phyloP scores from a whole-genome alignment of 495 filamentous ascomycete species.

The Neurospora tetrasperma region DNA sequence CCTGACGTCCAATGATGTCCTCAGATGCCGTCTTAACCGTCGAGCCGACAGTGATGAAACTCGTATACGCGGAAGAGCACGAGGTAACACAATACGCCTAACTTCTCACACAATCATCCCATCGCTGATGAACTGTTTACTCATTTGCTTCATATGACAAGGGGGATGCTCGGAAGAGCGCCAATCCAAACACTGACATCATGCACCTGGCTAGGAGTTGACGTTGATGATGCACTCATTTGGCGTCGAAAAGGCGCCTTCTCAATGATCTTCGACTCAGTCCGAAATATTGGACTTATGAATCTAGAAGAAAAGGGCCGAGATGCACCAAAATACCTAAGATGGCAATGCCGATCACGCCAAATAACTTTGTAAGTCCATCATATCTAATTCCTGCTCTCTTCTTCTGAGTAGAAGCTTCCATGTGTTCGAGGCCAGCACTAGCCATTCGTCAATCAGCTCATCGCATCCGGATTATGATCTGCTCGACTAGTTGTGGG shows the following conservation, averaged over 20 bases:
- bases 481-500: slow-evolving; percentile 18
- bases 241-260: neutral
- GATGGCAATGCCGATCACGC: neutral
- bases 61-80: neutral
- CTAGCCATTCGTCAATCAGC: neutral
- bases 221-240: neutral
- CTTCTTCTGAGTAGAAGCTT: neutral
- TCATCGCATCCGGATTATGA: neutral
- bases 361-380: neutral
- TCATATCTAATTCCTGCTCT: neutral
- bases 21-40: neutral
- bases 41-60: neutral
- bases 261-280: neutral
- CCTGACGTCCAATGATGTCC: neutral
- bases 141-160: neutral
- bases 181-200: neutral
- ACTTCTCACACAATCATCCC: neutral
- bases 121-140: neutral
- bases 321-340: neutral
- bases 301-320: neutral
- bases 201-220: neutral
- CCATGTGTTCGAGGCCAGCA: neutral
- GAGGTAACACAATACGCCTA: neutral
- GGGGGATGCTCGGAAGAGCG: neutral
- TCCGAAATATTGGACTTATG: neutral